Base-by-base conservation (phyloP, 108 stramenopile genomes). In the Schizochytrium sp. region DNA sequence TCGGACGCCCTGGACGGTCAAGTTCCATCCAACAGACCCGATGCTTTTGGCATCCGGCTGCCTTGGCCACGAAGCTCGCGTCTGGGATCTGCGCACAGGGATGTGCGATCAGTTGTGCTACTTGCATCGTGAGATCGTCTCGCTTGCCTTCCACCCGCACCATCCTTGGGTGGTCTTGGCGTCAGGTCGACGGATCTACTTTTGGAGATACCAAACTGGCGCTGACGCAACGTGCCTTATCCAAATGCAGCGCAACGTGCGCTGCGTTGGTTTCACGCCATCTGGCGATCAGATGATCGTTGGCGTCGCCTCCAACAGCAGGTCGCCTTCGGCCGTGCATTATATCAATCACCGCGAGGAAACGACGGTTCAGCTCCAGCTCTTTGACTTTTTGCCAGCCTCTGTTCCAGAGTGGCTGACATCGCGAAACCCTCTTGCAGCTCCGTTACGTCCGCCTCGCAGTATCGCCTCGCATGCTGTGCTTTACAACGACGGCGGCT, bases 1-100 rank as follows among this genome's bases (percentile, higher is more conserved):
- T 3, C 95, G 99, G 8, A 99, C 99, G 5, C 99, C 99, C 0
- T 99, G 99, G 99, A 98, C 98, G 19, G 98, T 98, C 44, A 94
- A 94, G 58, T 99, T 94, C 88, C 98, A 99, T 89, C 98, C 98
- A 45, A 89, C 69, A 58, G 91, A 96, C 87, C 58, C 94, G 5
- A 63, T 92, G 14, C 92, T 97, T 57, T 90, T 98, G 5, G 98
- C 97, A 6, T 95, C 95, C 72, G 98, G 98, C 34, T 99, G 98
- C 92, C 88, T 99, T 87, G 98, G 97, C 14, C 93, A 88, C 91
- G 96, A 99, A 93, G 97, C 98, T 5, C 92, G 96, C n/a, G 90
- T 99, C n/a, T 99, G 98, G 98, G 92, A 97, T 91, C 16, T 58
- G 5, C 28, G 19, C 29, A 93, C 92, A 89, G 28, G 91, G 16